A percentile compares a stretch with the other conserved stretches of the same genome.
These are phyloP conservation scores for Boechera stricta DNA, from an alignment of 345 rosid species.

Conservation along the genomic window DNA sequence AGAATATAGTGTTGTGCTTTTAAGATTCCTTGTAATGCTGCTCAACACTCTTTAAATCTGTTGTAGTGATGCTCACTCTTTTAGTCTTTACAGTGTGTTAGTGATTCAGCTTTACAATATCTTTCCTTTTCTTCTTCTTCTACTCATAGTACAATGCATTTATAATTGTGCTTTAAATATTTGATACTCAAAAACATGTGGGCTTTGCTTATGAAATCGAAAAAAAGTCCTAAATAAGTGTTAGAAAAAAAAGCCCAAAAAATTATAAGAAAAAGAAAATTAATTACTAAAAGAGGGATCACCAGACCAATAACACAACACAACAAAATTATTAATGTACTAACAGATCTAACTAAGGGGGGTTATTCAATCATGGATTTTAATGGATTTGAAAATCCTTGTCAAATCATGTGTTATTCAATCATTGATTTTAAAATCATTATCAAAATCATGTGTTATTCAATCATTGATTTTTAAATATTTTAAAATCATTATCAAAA, in stretches of 20 bases:
- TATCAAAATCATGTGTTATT: no score
- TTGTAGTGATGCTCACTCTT: conserved; percentile 27
- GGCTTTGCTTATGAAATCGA: neutral
- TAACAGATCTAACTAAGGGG: neutral
- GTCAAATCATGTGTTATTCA: no score
- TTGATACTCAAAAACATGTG: neutral
- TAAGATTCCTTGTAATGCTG: conserved; percentile 22
- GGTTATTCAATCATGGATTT: no score
- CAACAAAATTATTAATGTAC: neutral
- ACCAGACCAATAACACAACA: neutral
- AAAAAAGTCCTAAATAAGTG: no score
- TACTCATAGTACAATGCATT: neutral
- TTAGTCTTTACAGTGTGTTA: conserved; percentile 25
- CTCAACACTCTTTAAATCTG: conserved; percentile 9
- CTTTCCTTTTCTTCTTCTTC: neutral
- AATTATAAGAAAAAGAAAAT: no score
- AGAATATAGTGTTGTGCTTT: conserved; percentile 9
- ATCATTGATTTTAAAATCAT: no score
- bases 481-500: no score
- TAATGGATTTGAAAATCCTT: no score
- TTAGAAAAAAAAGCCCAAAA: conserved; percentile 3
- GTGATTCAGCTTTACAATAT: conserved; percentile 12
- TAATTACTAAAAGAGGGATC: neutral
- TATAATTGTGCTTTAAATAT: no score
- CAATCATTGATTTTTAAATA: no score